Evolutionary conservation across 148 eudicot genomes (phyloP).

Genomic region (Beta vulgaris): DNA sequence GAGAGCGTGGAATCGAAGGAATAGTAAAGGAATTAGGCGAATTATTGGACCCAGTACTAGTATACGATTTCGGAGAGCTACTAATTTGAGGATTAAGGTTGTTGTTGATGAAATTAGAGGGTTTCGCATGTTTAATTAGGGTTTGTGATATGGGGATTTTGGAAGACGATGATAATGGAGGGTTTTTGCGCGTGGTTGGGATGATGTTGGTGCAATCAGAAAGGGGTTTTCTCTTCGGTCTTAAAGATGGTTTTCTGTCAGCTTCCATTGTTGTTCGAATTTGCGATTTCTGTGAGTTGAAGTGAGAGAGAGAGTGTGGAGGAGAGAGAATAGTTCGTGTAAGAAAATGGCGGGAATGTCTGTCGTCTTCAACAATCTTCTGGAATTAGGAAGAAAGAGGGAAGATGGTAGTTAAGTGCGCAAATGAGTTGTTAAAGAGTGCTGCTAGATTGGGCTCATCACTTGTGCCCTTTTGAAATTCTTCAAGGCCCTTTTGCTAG

Average conservation of each 20-base stretch:
- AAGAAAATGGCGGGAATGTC: constrained; percentile 7
- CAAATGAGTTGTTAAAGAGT: too few relatives aligned
- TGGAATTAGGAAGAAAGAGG: neutral
- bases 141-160: neutral
- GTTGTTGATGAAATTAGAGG: neutral
- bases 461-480: too few relatives aligned
- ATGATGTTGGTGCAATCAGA: constrained; percentile 28
- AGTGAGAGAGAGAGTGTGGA: neutral
- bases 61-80: constrained; percentile 4
- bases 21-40: neutral
- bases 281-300: neutral
- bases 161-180: neutral
- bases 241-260: neutral
- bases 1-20: neutral
- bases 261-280: constrained; percentile 15
- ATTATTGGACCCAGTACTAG: constrained; percentile 26
- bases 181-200: constrained; percentile 9
- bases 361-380: neutral
- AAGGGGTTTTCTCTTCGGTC: constrained; percentile 31
- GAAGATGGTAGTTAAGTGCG: too few relatives aligned
- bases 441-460: too few relatives aligned
- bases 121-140: constrained; percentile 19
- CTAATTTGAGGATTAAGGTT: neutral
- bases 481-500: too few relatives aligned
- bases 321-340: neutral